Evolutionary conservation across 768 basidiomycete genomes (phyloP), one percentile per base, ranked within the genome.

Genomic region (Suillus sp.): DNA sequence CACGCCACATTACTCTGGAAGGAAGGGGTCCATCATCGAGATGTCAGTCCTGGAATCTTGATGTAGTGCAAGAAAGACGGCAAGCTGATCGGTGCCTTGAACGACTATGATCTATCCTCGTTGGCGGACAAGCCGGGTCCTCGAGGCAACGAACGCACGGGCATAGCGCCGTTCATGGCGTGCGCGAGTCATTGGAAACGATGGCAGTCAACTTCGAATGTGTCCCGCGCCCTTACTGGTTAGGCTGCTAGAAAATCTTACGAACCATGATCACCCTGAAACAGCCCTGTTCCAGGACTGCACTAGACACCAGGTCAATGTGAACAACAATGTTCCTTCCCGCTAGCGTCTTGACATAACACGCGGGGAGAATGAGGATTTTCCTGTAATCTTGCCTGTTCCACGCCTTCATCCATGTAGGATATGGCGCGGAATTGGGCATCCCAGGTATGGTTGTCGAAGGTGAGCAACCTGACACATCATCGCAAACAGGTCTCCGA

Each of bases 371-470:
- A 62, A 69, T 48, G 87, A 80, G 50, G 93, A 95, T 70, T 98
- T 96, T 70, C 96, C 96, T 0, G 96, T 88, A 0, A 81, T 97
- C 30, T 71, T 96, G 13, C 86, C 91, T 90, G 25, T 4, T 90
- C 2, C 90, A 91, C 66, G 81, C 89, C 0, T 51, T 89, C 61
- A 90, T 91, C 51, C 86, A 90, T 67, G 66, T 76, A 10, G 88
- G 86, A 3, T 82, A 85, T 66, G 89, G 88, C 0, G 64, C 78
- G 3, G 90, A 91, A 71, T 90, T 91, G 63, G 81, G 81, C 9
- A 56, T 90, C 43, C 83, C 81, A 18, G 90, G 88, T 1, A 78
- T 89, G 70, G 68, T 86, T 1, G 82, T 81, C 4, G 89, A 91
- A 79, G 90, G 89, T 86, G 20, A 9, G 64, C 38, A 27, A 8